These are phyloP conservation scores for Scytalidium sp. DNA, from an alignment of 2,329 filamentous ascomycete species.

Conservation along the genomic window DNA sequence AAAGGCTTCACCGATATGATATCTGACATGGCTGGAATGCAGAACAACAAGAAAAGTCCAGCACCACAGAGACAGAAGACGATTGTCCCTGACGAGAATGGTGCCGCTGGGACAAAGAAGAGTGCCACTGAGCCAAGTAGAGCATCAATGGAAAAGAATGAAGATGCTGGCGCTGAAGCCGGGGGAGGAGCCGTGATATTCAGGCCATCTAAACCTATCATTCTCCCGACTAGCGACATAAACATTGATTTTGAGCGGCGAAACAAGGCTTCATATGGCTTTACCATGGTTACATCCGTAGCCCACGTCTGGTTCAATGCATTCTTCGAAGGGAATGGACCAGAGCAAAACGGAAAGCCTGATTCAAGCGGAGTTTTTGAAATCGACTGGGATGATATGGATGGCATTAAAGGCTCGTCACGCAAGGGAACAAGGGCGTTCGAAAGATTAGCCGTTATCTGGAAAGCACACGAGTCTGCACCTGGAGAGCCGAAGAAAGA, in stretches of 20 bases:
- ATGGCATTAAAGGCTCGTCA: constrained; percentile 88
- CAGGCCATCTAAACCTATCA: constrained; percentile 64
- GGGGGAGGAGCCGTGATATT: constrained; percentile 76
- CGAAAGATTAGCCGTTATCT: constrained; percentile 81
- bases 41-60: constrained; percentile 20
- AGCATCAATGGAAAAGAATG: constrained; percentile 18
- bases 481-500: constrained; percentile 16
- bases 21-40: constrained; percentile 46
- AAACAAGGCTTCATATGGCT: constrained; percentile 73
- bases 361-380: constrained; percentile 70
- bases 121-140: neutral
- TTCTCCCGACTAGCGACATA: constrained; percentile 77
- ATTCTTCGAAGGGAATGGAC: constrained; percentile 82
- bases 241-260: constrained; percentile 88
- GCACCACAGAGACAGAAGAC: constrained; percentile 2
- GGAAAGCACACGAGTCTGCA: constrained; percentile 50
- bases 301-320: constrained; percentile 97
- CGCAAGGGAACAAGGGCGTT: constrained; percentile 79
- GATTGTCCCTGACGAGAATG: neutral
- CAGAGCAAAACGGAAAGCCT: constrained; percentile 63
- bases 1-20: constrained; percentile 48
- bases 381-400: constrained; percentile 75
- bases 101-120: neutral
- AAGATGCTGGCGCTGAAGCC: constrained; percentile 39
- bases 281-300: constrained; percentile 88